These are phyloP conservation scores for Kwoniella mangroviensis DNA, from an alignment of 768 basidiomycete species.

Conservation along the genomic window DNA sequence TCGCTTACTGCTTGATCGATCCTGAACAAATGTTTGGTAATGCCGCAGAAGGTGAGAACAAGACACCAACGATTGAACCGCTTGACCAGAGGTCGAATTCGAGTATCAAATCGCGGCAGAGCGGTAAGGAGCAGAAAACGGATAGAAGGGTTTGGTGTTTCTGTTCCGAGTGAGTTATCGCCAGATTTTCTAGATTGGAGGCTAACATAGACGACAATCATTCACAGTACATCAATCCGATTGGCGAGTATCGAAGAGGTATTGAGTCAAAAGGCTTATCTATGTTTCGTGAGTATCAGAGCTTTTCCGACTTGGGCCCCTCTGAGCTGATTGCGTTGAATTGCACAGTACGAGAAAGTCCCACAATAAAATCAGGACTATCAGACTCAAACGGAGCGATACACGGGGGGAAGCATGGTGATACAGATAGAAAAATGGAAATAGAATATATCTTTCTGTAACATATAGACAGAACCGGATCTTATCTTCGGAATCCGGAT, in stretches of 20 bases:
- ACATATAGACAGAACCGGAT: too few relatives aligned
- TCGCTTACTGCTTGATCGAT: slow-evolving; percentile 68
- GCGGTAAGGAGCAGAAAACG: slow-evolving; percentile 17
- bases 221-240: slow-evolving; percentile 68
- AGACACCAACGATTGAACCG: slow-evolving; percentile 17
- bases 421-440: too few relatives aligned
- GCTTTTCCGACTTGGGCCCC: neutral
- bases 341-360: neutral
- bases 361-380: neutral
- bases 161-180: slow-evolving; percentile 70
- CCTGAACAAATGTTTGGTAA: slow-evolving; percentile 48
- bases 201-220: too few relatives aligned
- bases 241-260: slow-evolving; percentile 84
- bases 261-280: slow-evolving; percentile 85
- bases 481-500: too few relatives aligned
- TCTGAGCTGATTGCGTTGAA: neutral
- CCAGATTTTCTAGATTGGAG: neutral
- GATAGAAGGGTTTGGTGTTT: slow-evolving; percentile 79
- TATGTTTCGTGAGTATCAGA: slow-evolving; percentile 68
- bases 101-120: slow-evolving; percentile 12
- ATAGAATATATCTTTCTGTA: too few relatives aligned
- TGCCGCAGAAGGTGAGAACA: slow-evolving; percentile 3
- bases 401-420: too few relatives aligned
- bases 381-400: too few relatives aligned
- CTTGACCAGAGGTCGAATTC: slow-evolving; percentile 7